Percentiles rank a stretch among this genome's conserved stretches.
Conservation (phyloP, 2,329 filamentous ascomycete species). For the Exophiala phaeomuriformis region DNA sequence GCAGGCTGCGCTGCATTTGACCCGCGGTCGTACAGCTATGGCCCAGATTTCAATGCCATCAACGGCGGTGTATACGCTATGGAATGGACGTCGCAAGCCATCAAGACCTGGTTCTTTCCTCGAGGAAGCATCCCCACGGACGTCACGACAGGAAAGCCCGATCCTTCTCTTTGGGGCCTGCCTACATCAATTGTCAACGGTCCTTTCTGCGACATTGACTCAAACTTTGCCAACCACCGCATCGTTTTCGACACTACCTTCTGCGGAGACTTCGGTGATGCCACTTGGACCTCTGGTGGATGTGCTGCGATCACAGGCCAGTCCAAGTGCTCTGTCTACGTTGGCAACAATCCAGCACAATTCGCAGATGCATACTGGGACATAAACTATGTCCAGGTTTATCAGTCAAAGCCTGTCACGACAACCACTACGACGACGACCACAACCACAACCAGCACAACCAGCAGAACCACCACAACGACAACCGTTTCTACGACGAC, state of each 20-base stretch:
- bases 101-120: slow-evolving; percentile 61
- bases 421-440: slow-evolving; percentile 11
- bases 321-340: slow-evolving; percentile 62
- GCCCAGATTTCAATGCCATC: slow-evolving; percentile 45
- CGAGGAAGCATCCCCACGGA: slow-evolving; percentile 41
- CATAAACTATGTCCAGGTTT: slow-evolving; percentile 62
- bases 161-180: slow-evolving; percentile 36
- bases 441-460: slow-evolving; percentile 9
- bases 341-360: slow-evolving; percentile 56
- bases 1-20: slow-evolving; percentile 37
- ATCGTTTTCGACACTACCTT: slow-evolving; percentile 49
- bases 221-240: slow-evolving; percentile 36
- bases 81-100: slow-evolving; percentile 65
- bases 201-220: slow-evolving; percentile 34
- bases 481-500: neutral
- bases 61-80: slow-evolving; percentile 54
- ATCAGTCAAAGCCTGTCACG: slow-evolving; percentile 30
- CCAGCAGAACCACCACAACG: slow-evolving; percentile 6
- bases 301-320: slow-evolving; percentile 50
- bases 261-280: slow-evolving; percentile 49
- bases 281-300: slow-evolving; percentile 43
- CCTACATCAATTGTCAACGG: slow-evolving; percentile 39
- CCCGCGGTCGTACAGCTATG: slow-evolving; percentile 36
- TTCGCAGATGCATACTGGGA: slow-evolving; percentile 69
- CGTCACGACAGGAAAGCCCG: slow-evolving; percentile 40